A percentile compares a stretch with the other conserved stretches of the same genome.
Evolutionary conservation across 1,284 basidiomycete species (phyloP).

Genomic region (Trichosporon sp.): DNA sequence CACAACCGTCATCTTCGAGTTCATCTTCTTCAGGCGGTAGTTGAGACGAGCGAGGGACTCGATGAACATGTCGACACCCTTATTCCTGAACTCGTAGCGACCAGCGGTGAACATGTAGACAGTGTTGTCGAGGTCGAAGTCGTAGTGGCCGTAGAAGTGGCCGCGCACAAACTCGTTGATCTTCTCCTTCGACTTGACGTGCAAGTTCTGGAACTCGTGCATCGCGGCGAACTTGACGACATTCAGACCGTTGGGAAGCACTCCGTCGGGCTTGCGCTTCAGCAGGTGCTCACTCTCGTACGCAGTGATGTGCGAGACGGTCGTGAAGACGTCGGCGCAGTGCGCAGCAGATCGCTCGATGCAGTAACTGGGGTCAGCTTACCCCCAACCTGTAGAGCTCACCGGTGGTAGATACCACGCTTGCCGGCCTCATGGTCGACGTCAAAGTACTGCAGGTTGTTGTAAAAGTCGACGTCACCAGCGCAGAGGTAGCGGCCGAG

Average conservation of each 20-base stretch:
- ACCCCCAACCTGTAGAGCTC: slow-evolving; percentile 11
- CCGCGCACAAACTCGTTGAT: slow-evolving; percentile 97
- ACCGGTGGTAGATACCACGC: slow-evolving; percentile 76
- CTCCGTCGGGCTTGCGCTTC: slow-evolving; percentile 92
- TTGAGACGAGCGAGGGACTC: slow-evolving; percentile 92
- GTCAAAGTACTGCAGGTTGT: slow-evolving; percentile 98
- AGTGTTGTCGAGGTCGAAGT: slow-evolving; percentile 93
- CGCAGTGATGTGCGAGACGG: slow-evolving; percentile 95
- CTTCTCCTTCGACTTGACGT: slow-evolving; percentile 86
- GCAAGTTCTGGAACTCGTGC: slow-evolving; percentile 96
- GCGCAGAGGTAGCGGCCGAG: slow-evolving; percentile 97
- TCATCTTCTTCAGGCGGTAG: slow-evolving; percentile 74
- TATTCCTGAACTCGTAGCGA: slow-evolving; percentile 97
- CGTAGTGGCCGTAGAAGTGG: slow-evolving; percentile 96
- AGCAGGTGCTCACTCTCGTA: slow-evolving; percentile 94
- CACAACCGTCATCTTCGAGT: slow-evolving; percentile 77
- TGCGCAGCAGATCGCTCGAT: slow-evolving; percentile 92
- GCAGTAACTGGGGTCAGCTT: slow-evolving; percentile 73
- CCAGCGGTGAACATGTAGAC: slow-evolving; percentile 99
- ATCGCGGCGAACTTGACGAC: slow-evolving; percentile 94
- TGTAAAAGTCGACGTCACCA: slow-evolving; percentile 97
- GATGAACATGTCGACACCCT: slow-evolving; percentile 99
- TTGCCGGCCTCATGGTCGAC: slow-evolving; percentile 99
- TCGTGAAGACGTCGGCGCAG: slow-evolving; percentile 96
- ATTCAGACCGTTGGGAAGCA: slow-evolving; percentile 96